Percentiles rank a stretch among this genome's conserved stretches.
Conservation (phyloP, 225 moss, liverwort and hornwort genomes). For the Ulota crispa region DNA sequence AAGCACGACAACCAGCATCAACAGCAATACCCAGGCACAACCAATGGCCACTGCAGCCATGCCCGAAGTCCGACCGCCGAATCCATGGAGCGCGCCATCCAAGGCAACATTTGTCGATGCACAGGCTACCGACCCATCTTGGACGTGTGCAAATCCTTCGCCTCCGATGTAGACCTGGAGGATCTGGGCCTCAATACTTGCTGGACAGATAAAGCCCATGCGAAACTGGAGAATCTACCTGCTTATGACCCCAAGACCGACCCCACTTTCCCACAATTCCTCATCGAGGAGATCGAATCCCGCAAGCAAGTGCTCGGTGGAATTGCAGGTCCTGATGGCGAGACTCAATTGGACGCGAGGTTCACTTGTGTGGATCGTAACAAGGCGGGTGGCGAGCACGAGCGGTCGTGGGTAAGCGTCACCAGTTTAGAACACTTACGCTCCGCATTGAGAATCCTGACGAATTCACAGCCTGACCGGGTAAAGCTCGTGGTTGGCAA, state of each 20-base stretch:
- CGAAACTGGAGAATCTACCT: constrained; percentile 33
- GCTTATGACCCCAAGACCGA: constrained; percentile 38
- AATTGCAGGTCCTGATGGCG: background rate
- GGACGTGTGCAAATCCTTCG: constrained; percentile 69
- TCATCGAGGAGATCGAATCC: constrained; percentile 31
- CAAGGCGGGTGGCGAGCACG: constrained; percentile 16
- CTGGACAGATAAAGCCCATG: constrained; percentile 33
- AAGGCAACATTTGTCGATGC: constrained; percentile 63
- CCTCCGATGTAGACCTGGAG: constrained; percentile 62
- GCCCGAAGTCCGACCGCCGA: background rate
- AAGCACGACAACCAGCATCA: constrained; percentile 31
- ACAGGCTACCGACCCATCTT: constrained; percentile 69
- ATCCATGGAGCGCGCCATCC: constrained; percentile 42
- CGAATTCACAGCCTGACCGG: background rate
- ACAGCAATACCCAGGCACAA: background rate
- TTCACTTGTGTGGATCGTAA: constrained; percentile 19
- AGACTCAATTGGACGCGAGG: constrained; percentile 9
- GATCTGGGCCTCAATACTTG: constrained; percentile 67
- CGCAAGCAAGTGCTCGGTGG: background rate
- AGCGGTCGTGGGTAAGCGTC: constrained; percentile 51
- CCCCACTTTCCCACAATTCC: constrained; percentile 40
- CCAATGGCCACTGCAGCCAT: background rate
- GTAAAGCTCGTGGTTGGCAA: constrained; percentile 72
- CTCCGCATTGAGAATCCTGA: background rate
- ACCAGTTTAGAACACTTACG: constrained; percentile 32